Base-by-base conservation (phyloP, 2,329 filamentous ascomycete species). In the Fusarium marasasianum region DNA sequence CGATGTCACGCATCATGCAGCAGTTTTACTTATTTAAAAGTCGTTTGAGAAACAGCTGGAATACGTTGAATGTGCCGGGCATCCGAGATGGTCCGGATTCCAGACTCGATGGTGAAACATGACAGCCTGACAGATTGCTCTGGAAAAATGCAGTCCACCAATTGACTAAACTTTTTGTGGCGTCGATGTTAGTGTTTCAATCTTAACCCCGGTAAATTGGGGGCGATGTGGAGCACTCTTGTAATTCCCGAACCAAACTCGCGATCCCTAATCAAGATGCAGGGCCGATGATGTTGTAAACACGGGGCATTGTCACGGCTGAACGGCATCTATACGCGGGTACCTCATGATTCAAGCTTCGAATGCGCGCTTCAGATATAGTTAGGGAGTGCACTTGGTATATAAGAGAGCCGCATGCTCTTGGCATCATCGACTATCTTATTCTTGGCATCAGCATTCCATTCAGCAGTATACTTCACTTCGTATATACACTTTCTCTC, bases 91-190 rank as follows among this genome's bases (percentile, higher is more conserved):
- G 33, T 26, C 10, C 6, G 40, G 11, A n/a, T 35, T 56, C 59
- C 24, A 61, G 61, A 48, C 66, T 31, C 43, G 7, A 43, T 62
- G 17, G 18, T 74, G 72, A 72, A 74, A 74, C 72, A 41, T 51
- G 56, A 60, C 67, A 72, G 38, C 66, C 35, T 38, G 55, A 56
- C 40, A 57, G 37, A 8, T 14, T 26, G 9, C 11, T 20, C n/a
- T 51, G 71, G 71, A 62, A 50, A 69, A 74, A 48, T 56, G 22
- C 6, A n/a, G 13, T 57, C 71, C 72, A 74, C 72, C 72, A 74
- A 74, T 74, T 12, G 29, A 12, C 31, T 3, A 6, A 1, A 13
- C 11, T 5, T 17, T 4, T 35, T 17, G 9, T 38, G 20, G 29
- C 17, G 47, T 35, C 40, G 35, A 41, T 26, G 33, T 57, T 65